phyloP scores from a whole-genome alignment of 345 rosid genomes.

The Gossypium longicalyx region DNA sequence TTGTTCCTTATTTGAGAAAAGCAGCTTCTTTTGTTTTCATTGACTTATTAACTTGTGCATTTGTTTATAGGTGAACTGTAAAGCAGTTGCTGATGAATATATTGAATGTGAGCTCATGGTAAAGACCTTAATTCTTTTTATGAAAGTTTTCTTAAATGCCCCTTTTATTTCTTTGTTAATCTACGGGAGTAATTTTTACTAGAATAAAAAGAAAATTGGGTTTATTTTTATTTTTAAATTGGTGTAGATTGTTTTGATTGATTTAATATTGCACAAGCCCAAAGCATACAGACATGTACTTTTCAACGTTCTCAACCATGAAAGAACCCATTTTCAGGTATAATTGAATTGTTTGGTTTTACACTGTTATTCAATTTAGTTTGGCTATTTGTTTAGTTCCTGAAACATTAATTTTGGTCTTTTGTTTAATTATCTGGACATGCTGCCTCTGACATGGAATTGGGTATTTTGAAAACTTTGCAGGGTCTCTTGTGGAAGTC shows the following conservation, averaged over 20 bases:
- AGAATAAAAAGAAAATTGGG: background rate
- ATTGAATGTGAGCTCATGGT: conserved; percentile 87
- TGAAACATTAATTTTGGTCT: background rate
- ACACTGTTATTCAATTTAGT: background rate
- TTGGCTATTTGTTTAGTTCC: background rate
- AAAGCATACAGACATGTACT: conserved; percentile 76
- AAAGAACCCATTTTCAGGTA: conserved; percentile 50
- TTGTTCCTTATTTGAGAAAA: background rate
- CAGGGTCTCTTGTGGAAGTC: conserved; percentile 73
- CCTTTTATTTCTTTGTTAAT: background rate
- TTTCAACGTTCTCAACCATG: conserved; percentile 53
- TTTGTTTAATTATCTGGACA: background rate
- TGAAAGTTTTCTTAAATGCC: background rate
- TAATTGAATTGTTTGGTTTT: background rate
- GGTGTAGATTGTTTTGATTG: conserved; percentile 66
- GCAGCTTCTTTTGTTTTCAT: background rate
- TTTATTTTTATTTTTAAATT: background rate
- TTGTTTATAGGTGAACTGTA: conserved; percentile 50
- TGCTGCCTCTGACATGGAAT: conserved; percentile 4
- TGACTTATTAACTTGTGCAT: background rate
- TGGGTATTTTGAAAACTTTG: conserved; percentile 20
- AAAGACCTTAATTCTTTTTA: background rate
- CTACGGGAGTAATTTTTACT: background rate
- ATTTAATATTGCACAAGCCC: conserved; percentile 79
- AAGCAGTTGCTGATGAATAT: conserved; percentile 68